Percentiles rank a stretch among this genome's conserved stretches.
Conservation (phyloP, 305 asterid genomes). For the Fraxinus velutina region DNA sequence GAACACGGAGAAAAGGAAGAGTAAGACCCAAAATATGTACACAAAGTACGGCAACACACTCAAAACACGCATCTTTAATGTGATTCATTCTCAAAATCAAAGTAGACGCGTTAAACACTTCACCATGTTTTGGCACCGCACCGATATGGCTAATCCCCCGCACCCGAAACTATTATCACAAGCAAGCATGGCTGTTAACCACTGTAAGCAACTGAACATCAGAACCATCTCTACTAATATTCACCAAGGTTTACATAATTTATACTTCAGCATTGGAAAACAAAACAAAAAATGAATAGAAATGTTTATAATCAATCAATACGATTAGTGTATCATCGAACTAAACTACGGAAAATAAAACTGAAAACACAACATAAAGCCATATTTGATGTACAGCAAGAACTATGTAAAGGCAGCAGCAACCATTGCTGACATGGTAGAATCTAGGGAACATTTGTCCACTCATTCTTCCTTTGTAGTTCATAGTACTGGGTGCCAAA, state of each 20-base stretch:
- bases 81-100: not conserved
- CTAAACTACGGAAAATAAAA: constrained; percentile 22
- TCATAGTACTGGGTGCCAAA: not conserved
- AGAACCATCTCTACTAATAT: not conserved
- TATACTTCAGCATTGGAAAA: constrained; percentile 2
- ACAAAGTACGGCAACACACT: no score
- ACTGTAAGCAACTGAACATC: not conserved
- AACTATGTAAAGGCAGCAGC: constrained; percentile 27
- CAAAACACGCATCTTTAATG: no score
- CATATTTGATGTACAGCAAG: constrained; percentile 25
- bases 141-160: not conserved
- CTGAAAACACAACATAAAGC: constrained; percentile 14
- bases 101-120: not conserved
- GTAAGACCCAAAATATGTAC: no score
- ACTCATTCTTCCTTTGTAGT: not conserved
- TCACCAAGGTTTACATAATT: not conserved
- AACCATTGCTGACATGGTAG: not conserved
- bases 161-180: not conserved
- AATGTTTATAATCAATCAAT: constrained; percentile 1
- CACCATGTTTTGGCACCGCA: not conserved
- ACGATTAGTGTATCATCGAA: constrained; percentile 9
- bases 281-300: not conserved
- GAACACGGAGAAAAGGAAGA: no score
- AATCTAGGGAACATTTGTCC: constrained; percentile 3
- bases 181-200: not conserved